Conservation (phyloP, 2,329 filamentous ascomycete species). For the Venturia aucupariae region DNA sequence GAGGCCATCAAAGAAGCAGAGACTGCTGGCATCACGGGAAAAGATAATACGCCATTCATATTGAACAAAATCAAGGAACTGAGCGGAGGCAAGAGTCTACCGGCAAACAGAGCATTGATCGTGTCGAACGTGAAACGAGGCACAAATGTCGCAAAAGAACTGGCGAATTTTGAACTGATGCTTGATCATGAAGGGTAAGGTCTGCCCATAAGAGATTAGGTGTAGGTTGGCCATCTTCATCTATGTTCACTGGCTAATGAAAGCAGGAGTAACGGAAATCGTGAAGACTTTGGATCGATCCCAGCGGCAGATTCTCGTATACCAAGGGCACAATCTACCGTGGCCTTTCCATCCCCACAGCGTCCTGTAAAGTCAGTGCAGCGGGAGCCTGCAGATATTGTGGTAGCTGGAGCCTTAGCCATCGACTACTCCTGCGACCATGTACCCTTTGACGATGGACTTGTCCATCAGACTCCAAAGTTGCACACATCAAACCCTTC, state of each 20-base stretch:
- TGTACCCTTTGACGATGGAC: slow-evolving; percentile 34
- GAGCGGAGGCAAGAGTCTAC: slow-evolving; percentile 60
- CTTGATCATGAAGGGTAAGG: slow-evolving; percentile 22
- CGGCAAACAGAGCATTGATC: slow-evolving; percentile 63
- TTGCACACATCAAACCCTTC: slow-evolving; percentile 81
- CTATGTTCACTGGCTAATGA: not conserved
- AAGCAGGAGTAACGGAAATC: not conserved
- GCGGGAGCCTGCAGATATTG: slow-evolving; percentile 44
- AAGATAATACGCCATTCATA: slow-evolving; percentile 76
- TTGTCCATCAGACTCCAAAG: slow-evolving; percentile 33
- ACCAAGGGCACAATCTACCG: not conserved
- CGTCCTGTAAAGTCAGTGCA: not conserved
- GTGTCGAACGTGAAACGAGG: slow-evolving; percentile 58
- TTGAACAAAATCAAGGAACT: slow-evolving; percentile 70
- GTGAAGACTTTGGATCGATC: no score
- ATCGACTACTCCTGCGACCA: slow-evolving; percentile 84
- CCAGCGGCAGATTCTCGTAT: not conserved
- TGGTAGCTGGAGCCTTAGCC: slow-evolving; percentile 85
- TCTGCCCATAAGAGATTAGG: slow-evolving; percentile 17
- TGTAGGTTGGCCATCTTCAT: not conserved
- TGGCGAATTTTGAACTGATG: slow-evolving; percentile 34
- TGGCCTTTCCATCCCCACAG: not conserved
- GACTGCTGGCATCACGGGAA: slow-evolving; percentile 49
- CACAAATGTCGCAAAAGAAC: slow-evolving; percentile 54
- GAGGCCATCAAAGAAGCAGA: slow-evolving; percentile 31